A percentile compares a stretch with the other conserved stretches of the same genome.
phyloP scores from a whole-genome alignment of 768 basidiomycete genomes.

The Pluteus cervinus region DNA sequence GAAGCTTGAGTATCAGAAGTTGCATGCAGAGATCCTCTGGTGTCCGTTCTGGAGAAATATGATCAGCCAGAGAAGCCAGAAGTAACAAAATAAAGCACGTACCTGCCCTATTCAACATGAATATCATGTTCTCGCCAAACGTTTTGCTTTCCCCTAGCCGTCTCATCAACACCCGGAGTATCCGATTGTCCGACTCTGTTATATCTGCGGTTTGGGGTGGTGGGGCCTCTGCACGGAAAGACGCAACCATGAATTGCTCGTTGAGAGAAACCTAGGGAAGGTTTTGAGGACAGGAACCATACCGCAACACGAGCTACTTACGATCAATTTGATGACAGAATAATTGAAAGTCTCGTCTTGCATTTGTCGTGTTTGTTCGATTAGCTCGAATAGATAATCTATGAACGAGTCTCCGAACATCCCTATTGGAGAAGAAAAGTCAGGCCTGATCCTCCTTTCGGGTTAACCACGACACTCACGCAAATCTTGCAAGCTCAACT shows the following conservation, averaged over 20 bases:
- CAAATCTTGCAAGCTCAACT: conserved; percentile 71
- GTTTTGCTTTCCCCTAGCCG: conserved; percentile 85
- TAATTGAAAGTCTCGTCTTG: conserved; percentile 94
- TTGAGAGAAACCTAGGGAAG: conserved; percentile 75
- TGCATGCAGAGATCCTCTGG: conserved; percentile 94
- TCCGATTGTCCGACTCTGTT: conserved; percentile 60
- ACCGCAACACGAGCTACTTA: conserved; percentile 30
- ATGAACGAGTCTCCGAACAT: conserved; percentile 82
- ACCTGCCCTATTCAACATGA: conserved; percentile 97
- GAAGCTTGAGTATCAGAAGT: conserved; percentile 85
- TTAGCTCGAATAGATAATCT: conserved; percentile 85
- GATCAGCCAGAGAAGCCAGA: neutral
- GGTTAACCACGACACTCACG: conserved; percentile 40
- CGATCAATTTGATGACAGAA: conserved; percentile 89
- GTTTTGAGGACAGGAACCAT: conserved; percentile 1
- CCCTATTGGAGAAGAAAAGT: conserved; percentile 32
- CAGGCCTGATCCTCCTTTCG: neutral
- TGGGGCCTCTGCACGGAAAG: conserved; percentile 34
- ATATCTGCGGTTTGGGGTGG: conserved; percentile 12
- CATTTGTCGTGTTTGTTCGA: conserved; percentile 85
- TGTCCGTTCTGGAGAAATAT: conserved; percentile 54
- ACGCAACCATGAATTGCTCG: conserved; percentile 97
- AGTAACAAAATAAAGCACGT: conserved; percentile 21
- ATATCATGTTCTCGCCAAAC: conserved; percentile 97
- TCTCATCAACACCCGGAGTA: conserved; percentile 79